Evolutionary conservation across 2,329 filamentous ascomycete species (phyloP).

Genomic region (Pezicula carpinea): DNA sequence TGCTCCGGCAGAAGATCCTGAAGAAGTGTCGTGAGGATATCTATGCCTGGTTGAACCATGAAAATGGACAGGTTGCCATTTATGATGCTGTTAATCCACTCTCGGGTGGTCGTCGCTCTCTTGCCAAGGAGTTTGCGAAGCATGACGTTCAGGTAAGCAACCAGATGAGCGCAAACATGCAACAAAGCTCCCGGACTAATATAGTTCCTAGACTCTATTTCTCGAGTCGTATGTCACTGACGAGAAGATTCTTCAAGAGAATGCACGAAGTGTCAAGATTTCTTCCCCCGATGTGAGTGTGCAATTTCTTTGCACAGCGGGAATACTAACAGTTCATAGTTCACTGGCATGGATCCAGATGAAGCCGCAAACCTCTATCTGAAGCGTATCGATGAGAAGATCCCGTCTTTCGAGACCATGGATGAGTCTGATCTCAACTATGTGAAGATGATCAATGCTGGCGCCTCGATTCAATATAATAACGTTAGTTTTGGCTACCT

Average conservation of each 20-base stretch:
- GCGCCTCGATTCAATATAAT: conserved; percentile 89
- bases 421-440: conserved; percentile 90
- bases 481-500: conserved; percentile 96
- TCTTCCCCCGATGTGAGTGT: conserved; percentile 80
- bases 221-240: conserved; percentile 96
- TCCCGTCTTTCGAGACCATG: conserved; percentile 97
- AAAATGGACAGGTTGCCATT: conserved; percentile 96
- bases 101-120: conserved; percentile 70
- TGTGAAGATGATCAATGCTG: conserved; percentile 99
- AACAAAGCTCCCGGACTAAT: conserved; percentile 8
- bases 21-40: conserved; percentile 98
- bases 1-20: conserved; percentile 92
- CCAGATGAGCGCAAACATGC: conserved; percentile 3
- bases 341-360: conserved; percentile 84
- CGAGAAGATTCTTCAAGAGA: conserved; percentile 89
- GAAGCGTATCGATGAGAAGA: conserved; percentile 82
- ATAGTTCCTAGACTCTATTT: conserved; percentile 70
- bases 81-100: conserved; percentile 97
- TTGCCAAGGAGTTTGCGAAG: conserved; percentile 97
- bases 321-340: conserved; percentile 45
- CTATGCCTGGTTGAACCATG: conserved; percentile 91
- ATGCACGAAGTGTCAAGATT: conserved; percentile 96
- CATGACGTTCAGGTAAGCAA: conserved; percentile 77
- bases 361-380: conserved; percentile 92
- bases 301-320: conserved; percentile 2